Base-by-base conservation (phyloP, 345 rosid genomes). In the Raphanus sativus region DNA sequence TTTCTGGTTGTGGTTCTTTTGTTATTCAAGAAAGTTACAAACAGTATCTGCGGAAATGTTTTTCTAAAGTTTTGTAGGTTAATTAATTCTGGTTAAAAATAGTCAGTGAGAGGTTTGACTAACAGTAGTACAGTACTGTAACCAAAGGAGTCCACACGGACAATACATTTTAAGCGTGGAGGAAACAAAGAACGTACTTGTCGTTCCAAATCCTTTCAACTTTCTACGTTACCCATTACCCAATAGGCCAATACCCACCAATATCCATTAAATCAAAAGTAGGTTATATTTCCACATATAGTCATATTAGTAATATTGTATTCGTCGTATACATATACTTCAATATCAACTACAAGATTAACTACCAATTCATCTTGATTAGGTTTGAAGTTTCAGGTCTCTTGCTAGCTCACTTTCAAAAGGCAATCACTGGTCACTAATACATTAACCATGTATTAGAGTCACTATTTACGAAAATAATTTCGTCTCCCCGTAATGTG, bases 311-410 rank as follows among this genome's bases (percentile, higher is more conserved):
- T 36, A 38, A 29, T 65, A 16, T 55, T 12, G 26, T 55, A 55
- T 6, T 26, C 21, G 58, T 28, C 28, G 5, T 42, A 42, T 28
- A 28, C 30, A 11, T 42, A 10, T 42, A 42, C 50, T 42, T 42
- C 17, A 65, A 58, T 17, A 36, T 56, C 26, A 65, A 62, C 60
- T 67, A 40, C 60, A 32, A 16, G 21, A 21, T 21, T 21, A 21
- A 21, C 21, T 21, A 21, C 21, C 21, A 21, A 17, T 40, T 40
- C 8, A 68, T 75, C 62, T 68, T 69, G 55, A 69, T 76, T 69
- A 69, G 80, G 80, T 76, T 69, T 69, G 80, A 69, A 62, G 63
- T 62, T 33, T 69, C 15, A 50, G 24, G 21, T 30, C 62, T 61
- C 50, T 61, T n/a, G 28, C 65, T 74, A 10, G 9, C 40, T 40